Evolutionary conservation across 495 filamentous ascomycete species (phyloP), one percentile per base, ranked within the genome.

Genomic region (Penicillium lividum): DNA sequence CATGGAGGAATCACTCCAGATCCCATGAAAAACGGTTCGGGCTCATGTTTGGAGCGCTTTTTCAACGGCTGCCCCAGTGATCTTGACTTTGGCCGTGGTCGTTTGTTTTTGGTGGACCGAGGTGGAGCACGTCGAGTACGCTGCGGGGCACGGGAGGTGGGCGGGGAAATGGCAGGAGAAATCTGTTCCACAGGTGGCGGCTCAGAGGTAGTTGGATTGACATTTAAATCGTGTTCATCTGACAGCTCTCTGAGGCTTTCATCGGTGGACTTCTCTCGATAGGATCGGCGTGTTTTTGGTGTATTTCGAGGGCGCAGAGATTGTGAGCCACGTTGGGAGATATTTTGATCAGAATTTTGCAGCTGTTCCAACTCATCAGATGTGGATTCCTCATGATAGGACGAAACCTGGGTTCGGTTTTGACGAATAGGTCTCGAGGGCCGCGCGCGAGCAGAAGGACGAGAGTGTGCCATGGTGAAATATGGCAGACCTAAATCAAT

Each of bases 1-100:
- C 90, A 96, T 5, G 82, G 77, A 42, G 86, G 89, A 36, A 84
- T 84, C 28, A 73, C 74, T 13, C 76, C 74, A 28, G 80, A 75
- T 27, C 62, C 59, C 15, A 73, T n/a, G 27, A 69, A 64, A 2
- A 59, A 48, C 11, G 49, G 28, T 6, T 61, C 59, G 18, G 54
- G 49, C 18, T 70, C 62, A 4, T 66, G 30, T 51, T 72, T 74
- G 27, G 57, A 51, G 29, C 69, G 64, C 59, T 77, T 77, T 40
- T 60, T 63, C 18, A 68, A 55, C 3, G 67, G 57, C 31, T 52
- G 50, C 2, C 34, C 34, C 22, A 28, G 9, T 38, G 30, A 7
- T 18, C 7, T 52, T 9, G 16, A 38, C 27, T 40, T 52, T 27
- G n/a, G 7, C 16, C 13, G 27, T n/a, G 28, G 28, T 30, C 58